These are phyloP conservation scores for Suillus alpinus DNA, from an alignment of 768 basidiomycete genomes.

Conservation along the genomic window DNA sequence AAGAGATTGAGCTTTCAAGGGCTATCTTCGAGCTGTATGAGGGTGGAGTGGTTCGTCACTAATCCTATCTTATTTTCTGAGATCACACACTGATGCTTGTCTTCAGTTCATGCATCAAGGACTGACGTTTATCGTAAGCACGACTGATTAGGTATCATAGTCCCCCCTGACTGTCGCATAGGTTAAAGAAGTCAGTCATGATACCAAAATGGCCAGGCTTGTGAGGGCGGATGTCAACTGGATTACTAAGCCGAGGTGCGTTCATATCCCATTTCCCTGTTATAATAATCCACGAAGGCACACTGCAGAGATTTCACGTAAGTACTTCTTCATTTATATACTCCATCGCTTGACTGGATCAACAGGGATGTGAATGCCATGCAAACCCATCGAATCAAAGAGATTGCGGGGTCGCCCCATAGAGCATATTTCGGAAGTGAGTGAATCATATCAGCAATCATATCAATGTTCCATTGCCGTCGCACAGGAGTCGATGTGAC, in stretches of 20 bases:
- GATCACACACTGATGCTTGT: conserved; percentile 5
- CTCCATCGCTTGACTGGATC: background rate
- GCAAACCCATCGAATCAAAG: conserved; percentile 71
- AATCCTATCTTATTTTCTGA: background rate
- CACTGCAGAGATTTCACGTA: conserved; percentile 70
- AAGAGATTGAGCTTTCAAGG: conserved; percentile 81
- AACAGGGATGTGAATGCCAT: conserved; percentile 73
- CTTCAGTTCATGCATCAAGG: conserved; percentile 86
- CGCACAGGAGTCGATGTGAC: conserved; percentile 55
- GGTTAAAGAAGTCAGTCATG: conserved; percentile 82
- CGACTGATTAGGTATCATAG: background rate
- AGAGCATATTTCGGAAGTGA: conserved; percentile 71
- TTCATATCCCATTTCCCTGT: background rate
- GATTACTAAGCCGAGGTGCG: conserved; percentile 69
- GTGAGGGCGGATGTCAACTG: conserved; percentile 78
- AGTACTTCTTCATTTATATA: conserved; percentile 17
- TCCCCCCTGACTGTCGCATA: conserved; percentile 21
- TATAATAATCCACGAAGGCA: background rate
- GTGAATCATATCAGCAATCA: conserved; percentile 21
- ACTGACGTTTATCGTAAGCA: conserved; percentile 66
- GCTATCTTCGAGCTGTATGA: conserved; percentile 89
- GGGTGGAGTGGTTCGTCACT: conserved; percentile 68
- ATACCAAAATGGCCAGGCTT: conserved; percentile 67
- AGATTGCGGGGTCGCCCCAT: conserved; percentile 53
- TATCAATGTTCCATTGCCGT: background rate